These are phyloP conservation scores for Tilletia horrida DNA, from an alignment of 1,284 basidiomycete species.

Conservation along the genomic window DNA sequence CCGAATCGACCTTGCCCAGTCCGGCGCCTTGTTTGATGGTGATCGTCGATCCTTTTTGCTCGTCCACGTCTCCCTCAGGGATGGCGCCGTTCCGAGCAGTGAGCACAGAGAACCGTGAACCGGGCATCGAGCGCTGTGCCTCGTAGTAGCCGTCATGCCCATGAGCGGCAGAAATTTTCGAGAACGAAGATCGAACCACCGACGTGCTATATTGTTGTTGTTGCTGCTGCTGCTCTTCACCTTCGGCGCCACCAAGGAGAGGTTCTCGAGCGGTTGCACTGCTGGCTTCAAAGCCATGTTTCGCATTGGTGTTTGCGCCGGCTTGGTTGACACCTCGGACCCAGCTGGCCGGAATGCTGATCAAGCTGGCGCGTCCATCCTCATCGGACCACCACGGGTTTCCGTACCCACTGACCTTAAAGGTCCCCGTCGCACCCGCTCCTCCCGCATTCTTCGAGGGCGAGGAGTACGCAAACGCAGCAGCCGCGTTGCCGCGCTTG, in stretches of 20 bases:
- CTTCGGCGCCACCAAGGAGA: conserved; percentile 3
- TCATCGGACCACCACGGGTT: conserved; percentile 50
- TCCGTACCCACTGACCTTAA: conserved; percentile 48
- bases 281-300: conserved; percentile 17
- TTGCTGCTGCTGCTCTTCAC: conserved; percentile 25
- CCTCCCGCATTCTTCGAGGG: not conserved
- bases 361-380: conserved; percentile 30
- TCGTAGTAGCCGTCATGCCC: not conserved
- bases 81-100: conserved; percentile 27
- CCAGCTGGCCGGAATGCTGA: conserved; percentile 43
- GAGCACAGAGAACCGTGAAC: conserved; percentile 18
- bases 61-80: conserved; percentile 20
- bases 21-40: conserved; percentile 22
- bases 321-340: conserved; percentile 12
- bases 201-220: conserved; percentile 40
- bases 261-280: conserved; percentile 24
- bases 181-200: conserved; percentile 34
- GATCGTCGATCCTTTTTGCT: conserved; percentile 29
- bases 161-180: conserved; percentile 35
- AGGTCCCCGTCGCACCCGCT: conserved; percentile 19
- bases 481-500: not conserved
- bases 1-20: not conserved
- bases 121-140: not conserved
- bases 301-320: not conserved
- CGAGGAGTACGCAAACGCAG: not conserved